Percentiles rank a stretch among this genome's conserved stretches.
Conservation (phyloP, 352 stramenopile genomes). For the Sclerospora graminicola region DNA sequence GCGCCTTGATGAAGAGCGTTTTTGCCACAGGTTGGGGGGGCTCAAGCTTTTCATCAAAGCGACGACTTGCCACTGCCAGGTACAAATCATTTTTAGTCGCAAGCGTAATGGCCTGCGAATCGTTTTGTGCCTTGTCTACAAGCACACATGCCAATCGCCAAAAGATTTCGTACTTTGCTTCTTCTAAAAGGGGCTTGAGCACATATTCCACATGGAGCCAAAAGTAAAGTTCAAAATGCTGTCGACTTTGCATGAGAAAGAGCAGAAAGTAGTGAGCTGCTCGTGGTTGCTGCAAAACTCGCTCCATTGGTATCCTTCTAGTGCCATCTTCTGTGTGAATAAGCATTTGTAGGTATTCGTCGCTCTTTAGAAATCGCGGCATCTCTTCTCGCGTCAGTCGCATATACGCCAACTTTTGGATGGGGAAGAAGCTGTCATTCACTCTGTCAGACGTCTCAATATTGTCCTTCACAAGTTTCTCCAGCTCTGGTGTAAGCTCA, state of each 20-base stretch:
- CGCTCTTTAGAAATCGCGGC: conserved; percentile 75
- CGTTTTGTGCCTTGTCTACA: conserved; percentile 60
- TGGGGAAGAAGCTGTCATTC: conserved; percentile 69
- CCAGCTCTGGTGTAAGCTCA: conserved; percentile 63
- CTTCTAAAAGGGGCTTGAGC: conserved; percentile 55
- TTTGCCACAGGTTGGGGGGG: conserved; percentile 29
- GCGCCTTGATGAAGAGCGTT: conserved; percentile 46
- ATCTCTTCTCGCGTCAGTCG: conserved; percentile 70
- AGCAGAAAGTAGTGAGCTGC: conserved; percentile 81
- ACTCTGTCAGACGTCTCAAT: conserved; percentile 40
- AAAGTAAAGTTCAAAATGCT: conserved; percentile 85
- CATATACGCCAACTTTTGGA: conserved; percentile 83
- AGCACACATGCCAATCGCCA: conserved; percentile 59
- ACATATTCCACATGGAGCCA: conserved; percentile 85
- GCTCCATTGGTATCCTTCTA: conserved; percentile 68
- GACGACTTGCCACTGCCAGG: conserved; percentile 28
- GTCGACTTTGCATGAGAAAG: conserved; percentile 79
- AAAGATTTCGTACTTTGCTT: conserved; percentile 38
- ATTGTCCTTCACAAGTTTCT: conserved; percentile 64
- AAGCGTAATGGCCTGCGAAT: conserved; percentile 70
- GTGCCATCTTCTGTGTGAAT: conserved; percentile 71
- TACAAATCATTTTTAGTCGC: conserved; percentile 65
- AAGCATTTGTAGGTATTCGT: conserved; percentile 79
- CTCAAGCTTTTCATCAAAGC: conserved; percentile 33
- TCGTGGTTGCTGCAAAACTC: conserved; percentile 62